Conservation (phyloP, 768 basidiomycete species). For the Boletus rubroflammeus region DNA sequence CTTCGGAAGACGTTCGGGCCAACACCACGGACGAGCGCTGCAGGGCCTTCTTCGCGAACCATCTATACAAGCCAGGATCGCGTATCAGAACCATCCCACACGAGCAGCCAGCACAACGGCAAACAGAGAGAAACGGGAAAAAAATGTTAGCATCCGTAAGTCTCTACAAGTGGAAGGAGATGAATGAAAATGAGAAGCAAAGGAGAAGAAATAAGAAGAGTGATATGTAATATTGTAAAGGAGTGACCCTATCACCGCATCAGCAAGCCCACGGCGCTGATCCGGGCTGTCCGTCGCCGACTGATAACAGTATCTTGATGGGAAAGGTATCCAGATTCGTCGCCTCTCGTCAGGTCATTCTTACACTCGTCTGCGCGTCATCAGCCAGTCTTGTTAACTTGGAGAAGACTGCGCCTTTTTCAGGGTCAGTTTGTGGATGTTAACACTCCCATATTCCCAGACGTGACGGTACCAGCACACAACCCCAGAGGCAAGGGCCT, state of each 20-base stretch:
- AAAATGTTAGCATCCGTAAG: constrained; percentile 6
- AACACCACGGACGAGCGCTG: constrained; percentile 72
- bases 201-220: neutral
- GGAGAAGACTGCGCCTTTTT: neutral
- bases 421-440: neutral
- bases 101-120: neutral
- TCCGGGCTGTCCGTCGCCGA: neutral
- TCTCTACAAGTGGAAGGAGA: neutral
- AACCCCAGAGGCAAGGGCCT: neutral
- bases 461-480: neutral
- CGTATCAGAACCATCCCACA: neutral
- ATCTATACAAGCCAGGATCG: constrained; percentile 46
- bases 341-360: no score
- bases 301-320: neutral
- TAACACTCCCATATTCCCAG: neutral
- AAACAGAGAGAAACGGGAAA: neutral
- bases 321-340: neutral
- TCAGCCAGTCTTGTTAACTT: neutral
- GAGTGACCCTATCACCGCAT: neutral
- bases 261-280: neutral
- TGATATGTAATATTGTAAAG: neutral
- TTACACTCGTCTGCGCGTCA: neutral
- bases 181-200: neutral
- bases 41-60: constrained; percentile 81
- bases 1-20: constrained; percentile 86